Conservation (phyloP, 768 basidiomycete genomes). For the Lactarius indigo region DNA sequence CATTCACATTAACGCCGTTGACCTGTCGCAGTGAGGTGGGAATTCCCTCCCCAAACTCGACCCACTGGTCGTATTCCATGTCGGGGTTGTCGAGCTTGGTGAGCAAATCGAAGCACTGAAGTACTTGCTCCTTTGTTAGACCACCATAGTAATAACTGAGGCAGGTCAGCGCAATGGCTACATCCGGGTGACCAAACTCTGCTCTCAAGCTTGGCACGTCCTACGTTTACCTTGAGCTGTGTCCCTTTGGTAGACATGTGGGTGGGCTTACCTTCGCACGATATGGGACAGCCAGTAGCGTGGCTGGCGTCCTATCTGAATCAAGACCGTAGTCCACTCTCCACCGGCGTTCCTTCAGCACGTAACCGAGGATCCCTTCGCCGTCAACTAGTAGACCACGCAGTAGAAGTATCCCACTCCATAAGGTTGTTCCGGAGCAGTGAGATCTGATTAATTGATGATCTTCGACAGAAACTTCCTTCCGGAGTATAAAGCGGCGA, state of each 20-base stretch:
- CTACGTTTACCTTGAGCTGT: conserved; percentile 22
- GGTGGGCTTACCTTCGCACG: conserved; percentile 35
- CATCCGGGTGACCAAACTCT: conserved; percentile 53
- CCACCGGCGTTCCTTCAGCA: conserved; percentile 42
- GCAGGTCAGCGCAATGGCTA: conserved; percentile 44
- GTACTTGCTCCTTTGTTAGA: conserved; percentile 38
- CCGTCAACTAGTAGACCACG: conserved; percentile 41
- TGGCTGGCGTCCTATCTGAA: conserved; percentile 37
- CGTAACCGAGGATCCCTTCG: conserved; percentile 38
- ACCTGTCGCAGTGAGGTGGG: conserved; percentile 33
- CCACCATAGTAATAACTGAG: conserved; percentile 50
- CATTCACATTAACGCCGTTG: conserved; percentile 42
- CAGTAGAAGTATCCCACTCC: conserved; percentile 40
- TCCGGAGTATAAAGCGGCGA: conserved; percentile 4
- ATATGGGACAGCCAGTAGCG: conserved; percentile 49
- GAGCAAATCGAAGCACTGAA: conserved; percentile 37
- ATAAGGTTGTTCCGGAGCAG: conserved; percentile 24
- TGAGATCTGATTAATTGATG: neutral
- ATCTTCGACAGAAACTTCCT: neutral
- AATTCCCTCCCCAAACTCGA: conserved; percentile 25
- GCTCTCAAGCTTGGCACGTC: conserved; percentile 44
- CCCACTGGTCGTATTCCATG: conserved; percentile 42
- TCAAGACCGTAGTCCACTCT: conserved; percentile 52
- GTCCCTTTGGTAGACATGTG: neutral
- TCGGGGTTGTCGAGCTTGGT: conserved; percentile 40